A percentile compares a stretch with the other conserved stretches of the same genome.
phyloP scores from a whole-genome alignment of 768 basidiomycete species.

The Tylopilus intermedius region DNA sequence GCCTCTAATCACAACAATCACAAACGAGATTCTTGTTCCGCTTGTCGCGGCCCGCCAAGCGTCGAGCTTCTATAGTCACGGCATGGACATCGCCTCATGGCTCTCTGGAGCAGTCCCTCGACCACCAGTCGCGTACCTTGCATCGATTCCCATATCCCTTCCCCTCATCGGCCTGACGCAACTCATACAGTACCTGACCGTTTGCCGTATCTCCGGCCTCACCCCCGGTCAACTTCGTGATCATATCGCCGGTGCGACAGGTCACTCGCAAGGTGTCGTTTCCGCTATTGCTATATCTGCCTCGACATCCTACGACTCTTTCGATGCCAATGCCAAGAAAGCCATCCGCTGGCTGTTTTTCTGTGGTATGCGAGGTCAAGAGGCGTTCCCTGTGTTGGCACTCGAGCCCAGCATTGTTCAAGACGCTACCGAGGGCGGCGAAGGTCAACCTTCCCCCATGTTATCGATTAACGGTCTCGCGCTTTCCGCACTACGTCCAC shows the following conservation, averaged over 20 bases:
- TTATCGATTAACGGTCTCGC: slow-evolving; percentile 80
- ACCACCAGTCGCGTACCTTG: slow-evolving; percentile 81
- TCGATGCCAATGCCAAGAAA: slow-evolving; percentile 71
- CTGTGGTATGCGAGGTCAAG: slow-evolving; percentile 87
- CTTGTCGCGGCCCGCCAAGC: slow-evolving; percentile 55
- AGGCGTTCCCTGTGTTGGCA: slow-evolving; percentile 88
- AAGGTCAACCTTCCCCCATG: slow-evolving; percentile 93
- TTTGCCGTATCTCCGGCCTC: slow-evolving; percentile 68
- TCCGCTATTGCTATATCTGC: slow-evolving; percentile 88
- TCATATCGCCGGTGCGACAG: slow-evolving; percentile 81
- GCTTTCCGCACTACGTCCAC: slow-evolving; percentile 69
- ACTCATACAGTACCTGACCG: slow-evolving; percentile 85
- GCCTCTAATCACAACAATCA: slow-evolving; percentile 61
- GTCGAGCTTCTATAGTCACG: slow-evolving; percentile 68
- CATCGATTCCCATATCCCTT: slow-evolving; percentile 89
- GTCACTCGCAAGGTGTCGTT: slow-evolving; percentile 96
- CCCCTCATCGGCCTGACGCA: slow-evolving; percentile 97
- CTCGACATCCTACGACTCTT: slow-evolving; percentile 69
- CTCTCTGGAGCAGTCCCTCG: slow-evolving; percentile 64
- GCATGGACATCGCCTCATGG: slow-evolving; percentile 82
- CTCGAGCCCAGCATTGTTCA: slow-evolving; percentile 84
- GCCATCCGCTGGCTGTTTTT: slow-evolving; percentile 91
- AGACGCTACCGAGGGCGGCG: slow-evolving; percentile 86
- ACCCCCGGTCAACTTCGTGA: slow-evolving; percentile 77
- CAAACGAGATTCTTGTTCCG: slow-evolving; percentile 63